Base-by-base conservation (phyloP, 768 basidiomycete genomes). In the Fomitopsis serialis region DNA sequence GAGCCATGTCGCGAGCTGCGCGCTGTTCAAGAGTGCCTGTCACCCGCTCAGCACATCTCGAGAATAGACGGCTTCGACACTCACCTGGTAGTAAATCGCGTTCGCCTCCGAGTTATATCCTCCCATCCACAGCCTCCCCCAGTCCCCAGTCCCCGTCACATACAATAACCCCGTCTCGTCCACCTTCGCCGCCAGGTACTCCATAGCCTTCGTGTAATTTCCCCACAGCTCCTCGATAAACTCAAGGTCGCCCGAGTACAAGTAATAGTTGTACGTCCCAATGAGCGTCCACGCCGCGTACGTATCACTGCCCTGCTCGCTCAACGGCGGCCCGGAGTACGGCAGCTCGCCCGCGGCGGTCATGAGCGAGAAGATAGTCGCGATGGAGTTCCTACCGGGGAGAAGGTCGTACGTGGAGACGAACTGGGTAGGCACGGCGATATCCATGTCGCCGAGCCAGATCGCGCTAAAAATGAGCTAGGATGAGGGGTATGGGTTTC, bases 401-500 rank as follows among this genome's bases (percentile, higher is more conserved):
- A 80, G 54, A 2, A 84, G 72, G 54, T 82, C 81, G 57, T 78
- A 78, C 0, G 81, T 84, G 0, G 80, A 82, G 0, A 84, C 81
- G 56, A 84, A 82, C 59, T 79, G 76, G 0, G 80, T 75, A 0
- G 81, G 79, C 7, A 81, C 80, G 1, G 80, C 81, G 34, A 83
- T 79, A 12, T 81, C 81, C 80, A 82, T 81, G 60, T 83, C 81
- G 27, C 78, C 80, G 58, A 78, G 78, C 79, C 80, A 82, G 6
- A 81, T 78, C 15, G 79, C 77, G 11, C 80, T 78, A 48, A 45
- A 11, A 32, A 11, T 13, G 6, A 40, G 6, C 6, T 49, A 19
- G 17, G 11, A n/a, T n/a, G n/a, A 11, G 7, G 29, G 21, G 15
- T 8, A 35, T 32, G 32, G 34, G n/a, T 54, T 62, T 61, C 64